phyloP scores from a whole-genome alignment of 225 moss, liverwort and hornwort genomes.

The Asterella californica region DNA sequence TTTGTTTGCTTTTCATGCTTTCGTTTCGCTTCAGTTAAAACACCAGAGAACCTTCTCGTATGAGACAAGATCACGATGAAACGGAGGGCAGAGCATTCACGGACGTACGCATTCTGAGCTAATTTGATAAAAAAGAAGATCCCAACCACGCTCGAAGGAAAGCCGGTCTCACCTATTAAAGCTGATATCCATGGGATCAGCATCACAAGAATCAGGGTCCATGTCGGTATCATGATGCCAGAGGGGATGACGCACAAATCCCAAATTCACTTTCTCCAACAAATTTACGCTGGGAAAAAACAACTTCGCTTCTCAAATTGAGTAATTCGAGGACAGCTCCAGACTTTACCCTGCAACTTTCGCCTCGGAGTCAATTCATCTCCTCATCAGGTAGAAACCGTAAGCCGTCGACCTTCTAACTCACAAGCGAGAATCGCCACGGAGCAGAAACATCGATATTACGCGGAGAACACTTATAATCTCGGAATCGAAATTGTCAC shows the following conservation, averaged over 20 bases:
- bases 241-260: background rate
- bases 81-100: background rate
- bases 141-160: background rate
- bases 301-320: background rate
- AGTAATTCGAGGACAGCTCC: background rate
- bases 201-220: background rate
- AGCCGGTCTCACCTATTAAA: background rate
- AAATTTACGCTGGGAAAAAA: background rate
- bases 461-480: background rate
- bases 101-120: background rate
- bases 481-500: background rate
- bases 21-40: too few relatives aligned
- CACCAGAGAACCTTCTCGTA: background rate
- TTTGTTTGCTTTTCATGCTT: too few relatives aligned
- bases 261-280: background rate
- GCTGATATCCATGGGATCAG: background rate
- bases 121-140: background rate
- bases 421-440: background rate
- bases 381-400: background rate
- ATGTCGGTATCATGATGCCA: constrained; percentile 2
- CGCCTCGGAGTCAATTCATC: background rate
- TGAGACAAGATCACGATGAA: background rate
- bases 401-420: background rate
- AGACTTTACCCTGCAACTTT: background rate
- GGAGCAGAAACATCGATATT: background rate